phyloP scores from a whole-genome alignment of 2,329 filamentous ascomycete genomes.

The Sporothrix sp. region DNA sequence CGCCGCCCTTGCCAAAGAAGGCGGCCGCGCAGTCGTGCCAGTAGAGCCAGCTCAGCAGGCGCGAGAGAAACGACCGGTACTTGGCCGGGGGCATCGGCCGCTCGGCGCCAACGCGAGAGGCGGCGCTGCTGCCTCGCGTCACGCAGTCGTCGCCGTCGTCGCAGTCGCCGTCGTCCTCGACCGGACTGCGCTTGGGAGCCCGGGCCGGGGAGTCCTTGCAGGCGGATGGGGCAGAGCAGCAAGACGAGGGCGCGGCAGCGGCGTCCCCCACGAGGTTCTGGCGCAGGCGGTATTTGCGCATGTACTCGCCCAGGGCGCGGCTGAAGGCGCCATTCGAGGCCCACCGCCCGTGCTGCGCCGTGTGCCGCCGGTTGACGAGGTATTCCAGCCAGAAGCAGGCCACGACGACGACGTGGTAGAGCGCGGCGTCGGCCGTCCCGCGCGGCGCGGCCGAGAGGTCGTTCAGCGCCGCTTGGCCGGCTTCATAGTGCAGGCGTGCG shows the following conservation, averaged over 20 bases:
- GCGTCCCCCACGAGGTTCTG: background rate
- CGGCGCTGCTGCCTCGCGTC: no score
- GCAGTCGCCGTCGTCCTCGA: background rate
- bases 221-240: no score
- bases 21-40: conserved; percentile 4
- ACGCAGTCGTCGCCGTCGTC: background rate
- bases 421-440: background rate
- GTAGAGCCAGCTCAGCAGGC: conserved; percentile 10
- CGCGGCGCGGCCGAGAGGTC: background rate
- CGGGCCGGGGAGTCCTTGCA: background rate
- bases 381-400: conserved; percentile 9
- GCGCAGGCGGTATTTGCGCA: background rate
- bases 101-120: background rate
- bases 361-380: background rate
- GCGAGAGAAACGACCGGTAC: conserved; percentile 8
- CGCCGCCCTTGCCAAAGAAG: conserved; percentile 9
- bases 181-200: background rate
- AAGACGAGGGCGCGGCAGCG: background rate
- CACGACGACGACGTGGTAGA: conserved; percentile 2
- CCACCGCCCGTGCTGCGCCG: background rate
- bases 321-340: background rate
- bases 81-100: conserved; percentile 5
- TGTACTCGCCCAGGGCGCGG: conserved; percentile 2
- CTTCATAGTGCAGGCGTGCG: background rate
- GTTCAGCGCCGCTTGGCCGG: background rate